Evolutionary conservation across 805 yeast species (phyloP), one percentile per base, ranked within the genome.

Genomic region (Saccharomycopsis fermentans): DNA sequence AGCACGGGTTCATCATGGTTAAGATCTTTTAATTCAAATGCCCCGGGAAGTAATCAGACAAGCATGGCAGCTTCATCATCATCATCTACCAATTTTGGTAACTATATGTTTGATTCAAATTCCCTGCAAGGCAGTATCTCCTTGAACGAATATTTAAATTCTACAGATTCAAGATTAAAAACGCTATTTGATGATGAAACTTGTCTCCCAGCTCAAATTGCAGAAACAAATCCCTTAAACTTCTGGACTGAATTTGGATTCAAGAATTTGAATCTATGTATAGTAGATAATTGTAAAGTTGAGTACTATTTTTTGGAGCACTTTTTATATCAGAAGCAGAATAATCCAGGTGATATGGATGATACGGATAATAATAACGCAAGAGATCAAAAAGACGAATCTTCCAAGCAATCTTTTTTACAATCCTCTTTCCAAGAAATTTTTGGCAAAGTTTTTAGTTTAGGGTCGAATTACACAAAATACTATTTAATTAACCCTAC

Each of bases 121-220:
- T 6, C 50, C 24, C 26, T 29, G 6, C 59, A 65, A 11, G 57
- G 55, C 14, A 53, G 58, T 11, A 54, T 57, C 16, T 54, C 63
- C 6, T 59, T 81, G 39, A 73, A 77, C 37, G 91, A 84, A 50
- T 86, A 84, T 65, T 73, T 81, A 54, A 43, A 43, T 21, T 75
- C 72, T 58, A 68, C 85, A 8, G 83, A 83, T 12, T 81, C 80
- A 62, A 72, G 97, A 61, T 70, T 79, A 19, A 79, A 80, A n/a
- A 75, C 86, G 1, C 70, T 89, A 19, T 71, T 75, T 1, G 75
- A 77, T 12, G 78, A 77, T 37, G 83, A 81, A 62, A 75, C 86
- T 1, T 91, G 86, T 0, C 81, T 90, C 73, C 81, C 87, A 4
- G 88, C 91, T 0, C 91, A 87, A 66, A 87, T 89, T 37, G 96